These are phyloP conservation scores for Blastomyces gilchristii DNA, from an alignment of 2,329 filamentous ascomycete genomes.

Conservation along the genomic window DNA sequence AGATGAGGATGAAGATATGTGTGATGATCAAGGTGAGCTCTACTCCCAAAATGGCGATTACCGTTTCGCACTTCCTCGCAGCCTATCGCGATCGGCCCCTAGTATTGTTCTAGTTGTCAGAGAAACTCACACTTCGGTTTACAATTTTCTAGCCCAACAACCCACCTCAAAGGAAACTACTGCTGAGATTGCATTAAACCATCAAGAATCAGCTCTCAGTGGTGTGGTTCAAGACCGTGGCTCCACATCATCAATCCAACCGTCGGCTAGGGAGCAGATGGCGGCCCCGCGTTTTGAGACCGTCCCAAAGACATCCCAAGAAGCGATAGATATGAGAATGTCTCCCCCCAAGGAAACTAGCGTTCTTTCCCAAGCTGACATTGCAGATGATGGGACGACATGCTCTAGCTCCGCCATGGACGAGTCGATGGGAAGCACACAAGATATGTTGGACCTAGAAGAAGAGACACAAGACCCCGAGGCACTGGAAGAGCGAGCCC, in stretches of 20 bases:
- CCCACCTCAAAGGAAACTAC: neutral
- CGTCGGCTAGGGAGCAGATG: neutral
- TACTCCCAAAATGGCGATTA: neutral
- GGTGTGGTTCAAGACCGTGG: neutral
- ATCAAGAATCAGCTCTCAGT: neutral
- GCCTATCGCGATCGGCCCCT: neutral
- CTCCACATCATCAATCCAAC: neutral
- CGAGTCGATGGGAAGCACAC: constrained; percentile 25
- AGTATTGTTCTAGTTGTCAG: neutral
- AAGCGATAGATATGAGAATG: constrained; percentile 12
- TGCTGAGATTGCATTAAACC: neutral
- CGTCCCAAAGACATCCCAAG: constrained; percentile 11
- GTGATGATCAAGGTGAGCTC: constrained; percentile 14
- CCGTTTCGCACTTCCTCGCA: neutral
- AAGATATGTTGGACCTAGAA: neutral
- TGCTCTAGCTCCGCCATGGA: constrained; percentile 31
- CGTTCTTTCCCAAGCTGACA: constrained; percentile 6
- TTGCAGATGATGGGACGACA: constrained; percentile 15
- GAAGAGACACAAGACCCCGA: neutral
- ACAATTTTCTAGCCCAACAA: neutral
- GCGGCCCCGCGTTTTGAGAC: constrained; percentile 4
- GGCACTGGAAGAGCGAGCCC: neutral
- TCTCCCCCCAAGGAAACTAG: constrained; percentile 12
- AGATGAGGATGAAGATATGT: constrained; percentile 14
- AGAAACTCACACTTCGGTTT: constrained; percentile 8